Conservation (phyloP, 1,284 basidiomycete genomes). For the Puccinia horiana region DNA sequence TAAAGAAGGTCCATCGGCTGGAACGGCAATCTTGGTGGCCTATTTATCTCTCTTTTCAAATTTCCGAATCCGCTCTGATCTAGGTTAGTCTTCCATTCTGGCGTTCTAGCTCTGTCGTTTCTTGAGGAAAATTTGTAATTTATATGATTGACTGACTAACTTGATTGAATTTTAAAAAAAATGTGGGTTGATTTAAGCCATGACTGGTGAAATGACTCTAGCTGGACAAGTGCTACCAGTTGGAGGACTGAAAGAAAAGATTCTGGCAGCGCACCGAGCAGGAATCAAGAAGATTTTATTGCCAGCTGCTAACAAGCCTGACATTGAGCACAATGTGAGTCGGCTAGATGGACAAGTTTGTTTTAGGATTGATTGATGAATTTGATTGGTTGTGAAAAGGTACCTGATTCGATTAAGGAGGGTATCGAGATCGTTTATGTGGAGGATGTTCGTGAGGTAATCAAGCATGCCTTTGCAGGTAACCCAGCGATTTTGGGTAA, state of each 20-base stretch:
- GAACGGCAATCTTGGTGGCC: slow-evolving; percentile 86
- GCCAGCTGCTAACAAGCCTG: slow-evolving; percentile 79
- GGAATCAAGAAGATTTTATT: slow-evolving; percentile 89
- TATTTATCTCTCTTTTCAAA: slow-evolving; percentile 87
- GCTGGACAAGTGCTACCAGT: slow-evolving; percentile 90
- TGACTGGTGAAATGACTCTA: slow-evolving; percentile 92
- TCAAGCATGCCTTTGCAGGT: slow-evolving; percentile 75
- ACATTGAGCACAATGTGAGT: slow-evolving; percentile 85
- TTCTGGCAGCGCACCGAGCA: slow-evolving; percentile 82
- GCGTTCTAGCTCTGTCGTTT: neutral
- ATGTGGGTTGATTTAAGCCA: slow-evolving; percentile 64
- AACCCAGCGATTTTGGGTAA: slow-evolving; percentile 27
- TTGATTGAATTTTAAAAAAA: neutral
- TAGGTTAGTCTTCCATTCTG: slow-evolving; percentile 66
- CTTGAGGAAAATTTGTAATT: neutral
- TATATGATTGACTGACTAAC: no score
- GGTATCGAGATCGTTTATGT: slow-evolving; percentile 91
- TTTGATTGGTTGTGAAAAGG: no score
- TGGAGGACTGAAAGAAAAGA: slow-evolving; percentile 79
- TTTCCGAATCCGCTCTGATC: slow-evolving; percentile 77
- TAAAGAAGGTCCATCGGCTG: slow-evolving; percentile 95
- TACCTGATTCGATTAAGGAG: slow-evolving; percentile 87
- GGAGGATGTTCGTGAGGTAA: slow-evolving; percentile 81
- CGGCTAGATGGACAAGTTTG: neutral
- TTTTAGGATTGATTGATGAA: neutral